A percentile compares a stretch with the other conserved stretches of the same genome.
phyloP scores from a whole-genome alignment of 495 filamentous ascomycete genomes.

The Annulohypoxylon moriforme region DNA sequence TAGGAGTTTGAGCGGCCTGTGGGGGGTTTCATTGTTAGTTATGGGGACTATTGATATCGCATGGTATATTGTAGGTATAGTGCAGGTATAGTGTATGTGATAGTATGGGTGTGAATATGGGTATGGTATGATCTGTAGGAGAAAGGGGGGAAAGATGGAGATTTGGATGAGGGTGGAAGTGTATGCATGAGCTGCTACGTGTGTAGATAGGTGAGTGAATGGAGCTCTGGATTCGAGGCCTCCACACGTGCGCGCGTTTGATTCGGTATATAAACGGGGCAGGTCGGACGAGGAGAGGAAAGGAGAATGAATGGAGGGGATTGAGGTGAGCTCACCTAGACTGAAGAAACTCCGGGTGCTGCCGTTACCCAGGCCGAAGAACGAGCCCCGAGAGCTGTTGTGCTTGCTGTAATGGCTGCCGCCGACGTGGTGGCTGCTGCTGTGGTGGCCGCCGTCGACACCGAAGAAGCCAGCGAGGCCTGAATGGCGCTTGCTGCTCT shows the following conservation, averaged over 20 bases:
- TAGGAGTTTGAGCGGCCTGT: slow-evolving; percentile 70
- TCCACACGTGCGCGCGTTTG: slow-evolving; percentile 9
- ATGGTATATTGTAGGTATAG: neutral
- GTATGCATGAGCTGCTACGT: neutral
- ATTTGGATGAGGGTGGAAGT: neutral
- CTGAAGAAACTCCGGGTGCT: slow-evolving; percentile 59
- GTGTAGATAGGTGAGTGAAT: neutral
- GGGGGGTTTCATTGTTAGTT: neutral
- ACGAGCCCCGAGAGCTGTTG: slow-evolving; percentile 61
- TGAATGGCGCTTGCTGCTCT: slow-evolving; percentile 35
- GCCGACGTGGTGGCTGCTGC: neutral
- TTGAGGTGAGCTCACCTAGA: slow-evolving; percentile 54
- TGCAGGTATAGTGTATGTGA: neutral
- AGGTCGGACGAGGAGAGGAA: slow-evolving; percentile 63
- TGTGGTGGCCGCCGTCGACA: slow-evolving; percentile 44
- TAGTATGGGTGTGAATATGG: too few species aligned
- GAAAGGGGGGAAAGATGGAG: neutral
- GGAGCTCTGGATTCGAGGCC: neutral
- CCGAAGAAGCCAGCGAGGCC: slow-evolving; percentile 51
- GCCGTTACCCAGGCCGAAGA: slow-evolving; percentile 64
- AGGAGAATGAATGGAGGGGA: slow-evolving; percentile 52
- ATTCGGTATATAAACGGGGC: slow-evolving; percentile 52
- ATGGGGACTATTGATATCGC: neutral
- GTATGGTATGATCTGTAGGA: neutral
- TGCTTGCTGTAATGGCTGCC: slow-evolving; percentile 50